Evolutionary conservation across 106 monocot species (phyloP).

Genomic region (Chionographis japonica): DNA sequence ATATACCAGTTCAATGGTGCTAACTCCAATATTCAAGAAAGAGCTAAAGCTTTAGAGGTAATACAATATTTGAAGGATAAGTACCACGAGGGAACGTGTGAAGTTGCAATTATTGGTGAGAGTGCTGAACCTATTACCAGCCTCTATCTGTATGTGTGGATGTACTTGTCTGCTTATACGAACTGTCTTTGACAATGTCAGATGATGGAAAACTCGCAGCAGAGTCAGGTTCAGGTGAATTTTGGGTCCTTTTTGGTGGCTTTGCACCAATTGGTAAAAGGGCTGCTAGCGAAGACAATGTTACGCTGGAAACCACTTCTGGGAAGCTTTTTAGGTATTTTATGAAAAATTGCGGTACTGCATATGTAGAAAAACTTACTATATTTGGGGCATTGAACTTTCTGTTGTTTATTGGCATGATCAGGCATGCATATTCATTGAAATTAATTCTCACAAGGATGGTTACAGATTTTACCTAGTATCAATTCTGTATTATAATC

Average conservation of each 20-base stretch:
- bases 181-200: not conserved
- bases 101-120: constrained; percentile 39
- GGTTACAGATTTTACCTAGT: too few species aligned
- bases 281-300: constrained; percentile 9
- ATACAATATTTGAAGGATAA: constrained; percentile 39
- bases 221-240: constrained; percentile 32
- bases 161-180: not conserved
- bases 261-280: constrained; percentile 21
- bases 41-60: constrained; percentile 43
- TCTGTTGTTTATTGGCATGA: too few species aligned
- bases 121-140: not conserved
- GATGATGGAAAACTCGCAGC: constrained; percentile 25
- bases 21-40: constrained; percentile 45
- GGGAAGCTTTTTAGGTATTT: constrained; percentile 18
- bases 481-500: too few species aligned
- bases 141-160: not conserved
- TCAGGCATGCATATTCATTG: too few species aligned
- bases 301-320: constrained; percentile 4
- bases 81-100: constrained; percentile 40
- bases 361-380: too few species aligned
- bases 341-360: not conserved
- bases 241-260: constrained; percentile 25
- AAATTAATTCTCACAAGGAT: too few species aligned
- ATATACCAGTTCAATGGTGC: constrained; percentile 52
- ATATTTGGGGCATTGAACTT: too few species aligned